Percentiles rank a stretch among this genome's conserved stretches.
Conservation (phyloP, 148 eudicot genomes). For the Vaccinium vitisidaea region DNA sequence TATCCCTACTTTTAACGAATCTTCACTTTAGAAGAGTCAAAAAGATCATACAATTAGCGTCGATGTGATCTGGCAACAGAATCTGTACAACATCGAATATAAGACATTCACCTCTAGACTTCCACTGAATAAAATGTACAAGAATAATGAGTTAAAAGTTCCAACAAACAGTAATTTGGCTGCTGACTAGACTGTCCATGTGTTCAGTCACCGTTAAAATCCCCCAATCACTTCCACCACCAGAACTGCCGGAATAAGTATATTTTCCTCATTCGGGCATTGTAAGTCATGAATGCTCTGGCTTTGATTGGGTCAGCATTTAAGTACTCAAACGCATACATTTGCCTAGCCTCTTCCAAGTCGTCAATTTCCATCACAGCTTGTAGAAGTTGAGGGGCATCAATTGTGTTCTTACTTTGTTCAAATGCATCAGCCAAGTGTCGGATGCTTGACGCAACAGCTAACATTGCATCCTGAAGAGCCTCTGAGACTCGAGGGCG, state of each 20-base stretch:
- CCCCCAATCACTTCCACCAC: conserved; percentile 18
- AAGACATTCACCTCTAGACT: background rate
- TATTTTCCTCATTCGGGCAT: conserved; percentile 20
- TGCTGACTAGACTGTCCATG: background rate
- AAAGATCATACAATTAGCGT: background rate
- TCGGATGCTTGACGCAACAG: conserved; percentile 21
- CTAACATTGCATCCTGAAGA: conserved; percentile 21
- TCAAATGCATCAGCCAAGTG: conserved; percentile 24
- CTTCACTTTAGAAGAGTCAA: background rate
- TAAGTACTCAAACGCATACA: conserved; percentile 24
- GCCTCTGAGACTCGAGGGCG: conserved; percentile 15
- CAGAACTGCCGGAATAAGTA: conserved; percentile 22
- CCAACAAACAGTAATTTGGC: background rate
- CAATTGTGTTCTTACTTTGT: conserved; percentile 16
- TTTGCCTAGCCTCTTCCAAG: conserved; percentile 22
- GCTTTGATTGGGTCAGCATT: conserved; percentile 23
- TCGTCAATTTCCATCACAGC: conserved; percentile 22
- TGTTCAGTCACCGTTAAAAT: background rate
- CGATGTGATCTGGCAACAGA: background rate
- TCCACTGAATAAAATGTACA: background rate
- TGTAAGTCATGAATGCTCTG: conserved; percentile 21
- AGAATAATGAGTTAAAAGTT: conserved; percentile 4
- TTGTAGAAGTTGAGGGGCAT: conserved; percentile 15
- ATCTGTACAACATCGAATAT: background rate
- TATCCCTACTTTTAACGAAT: background rate